These are phyloP conservation scores for Globisporangium emineosum DNA, from an alignment of 352 stramenopile species.

Conservation along the genomic window DNA sequence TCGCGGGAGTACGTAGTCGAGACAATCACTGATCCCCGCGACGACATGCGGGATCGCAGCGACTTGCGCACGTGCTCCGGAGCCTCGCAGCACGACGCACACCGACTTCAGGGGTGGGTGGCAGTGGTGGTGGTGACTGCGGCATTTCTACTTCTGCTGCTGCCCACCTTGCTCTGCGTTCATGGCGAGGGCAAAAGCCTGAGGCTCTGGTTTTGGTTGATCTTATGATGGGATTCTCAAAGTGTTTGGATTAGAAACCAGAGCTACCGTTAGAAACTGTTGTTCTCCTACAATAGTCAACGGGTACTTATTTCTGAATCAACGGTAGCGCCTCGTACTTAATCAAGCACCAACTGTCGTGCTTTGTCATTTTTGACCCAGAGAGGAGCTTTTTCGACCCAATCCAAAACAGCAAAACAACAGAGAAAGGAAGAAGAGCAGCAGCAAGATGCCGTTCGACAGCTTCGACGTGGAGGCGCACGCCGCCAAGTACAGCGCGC, in stretches of 20 bases:
- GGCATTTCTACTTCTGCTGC: neutral
- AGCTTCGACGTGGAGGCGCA: conserved; percentile 83
- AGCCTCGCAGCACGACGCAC: neutral
- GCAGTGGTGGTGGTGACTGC: neutral
- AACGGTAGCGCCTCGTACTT: too few relatives aligned
- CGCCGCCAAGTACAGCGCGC: conserved; percentile 78
- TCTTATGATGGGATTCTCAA: too few relatives aligned
- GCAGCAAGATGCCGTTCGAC: conserved; percentile 26
- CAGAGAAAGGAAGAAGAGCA: conserved; percentile 19
- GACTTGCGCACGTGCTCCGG: neutral
- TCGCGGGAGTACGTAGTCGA: neutral
- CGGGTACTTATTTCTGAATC: too few relatives aligned
- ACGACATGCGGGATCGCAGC: neutral
- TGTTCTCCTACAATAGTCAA: too few relatives aligned
- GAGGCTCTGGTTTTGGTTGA: too few relatives aligned
- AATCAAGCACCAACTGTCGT: neutral
- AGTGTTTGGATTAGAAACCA: too few relatives aligned
- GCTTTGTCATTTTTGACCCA: neutral
- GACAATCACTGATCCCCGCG: neutral
- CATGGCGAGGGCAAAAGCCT: too few relatives aligned
- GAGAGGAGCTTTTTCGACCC: neutral
- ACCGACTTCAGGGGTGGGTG: too few relatives aligned
- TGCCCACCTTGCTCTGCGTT: neutral
- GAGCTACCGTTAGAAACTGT: too few relatives aligned
- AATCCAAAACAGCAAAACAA: conserved; percentile 6